Conservation (phyloP, 2,329 filamentous ascomycete genomes). For the Mariannaea sp. region DNA sequence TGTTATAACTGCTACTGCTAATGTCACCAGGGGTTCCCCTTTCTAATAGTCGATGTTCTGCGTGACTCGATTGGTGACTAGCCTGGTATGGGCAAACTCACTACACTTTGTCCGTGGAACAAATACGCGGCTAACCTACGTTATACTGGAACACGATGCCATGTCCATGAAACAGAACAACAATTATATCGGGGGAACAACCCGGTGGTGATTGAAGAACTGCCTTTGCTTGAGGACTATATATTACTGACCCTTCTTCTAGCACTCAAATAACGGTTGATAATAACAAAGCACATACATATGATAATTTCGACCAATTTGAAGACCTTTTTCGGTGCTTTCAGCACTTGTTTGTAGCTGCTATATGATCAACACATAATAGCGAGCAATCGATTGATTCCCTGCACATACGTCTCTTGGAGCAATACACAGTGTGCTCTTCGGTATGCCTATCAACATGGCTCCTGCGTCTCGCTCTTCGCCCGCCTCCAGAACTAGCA, state of each 20-base stretch:
- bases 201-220: background rate
- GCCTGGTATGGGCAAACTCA: background rate
- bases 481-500: background rate
- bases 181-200: background rate
- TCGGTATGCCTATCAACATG: slow-evolving; percentile 2
- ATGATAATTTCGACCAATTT: background rate
- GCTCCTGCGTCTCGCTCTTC: background rate
- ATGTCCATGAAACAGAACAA: background rate
- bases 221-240: background rate
- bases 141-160: background rate
- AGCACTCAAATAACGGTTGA: background rate
- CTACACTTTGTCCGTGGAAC: background rate
- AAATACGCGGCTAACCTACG: background rate
- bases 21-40: background rate
- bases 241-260: background rate
- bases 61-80: background rate
- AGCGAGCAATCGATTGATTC: background rate
- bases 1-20: background rate
- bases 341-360: background rate
- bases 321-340: background rate
- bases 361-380: background rate
- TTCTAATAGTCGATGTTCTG: background rate
- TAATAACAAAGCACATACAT: background rate
- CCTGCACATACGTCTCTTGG: background rate
- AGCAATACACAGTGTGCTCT: background rate